These are phyloP conservation scores for Petasospora fabianii DNA, from an alignment of 1,139 yeast genomes.

Conservation along the genomic window DNA sequence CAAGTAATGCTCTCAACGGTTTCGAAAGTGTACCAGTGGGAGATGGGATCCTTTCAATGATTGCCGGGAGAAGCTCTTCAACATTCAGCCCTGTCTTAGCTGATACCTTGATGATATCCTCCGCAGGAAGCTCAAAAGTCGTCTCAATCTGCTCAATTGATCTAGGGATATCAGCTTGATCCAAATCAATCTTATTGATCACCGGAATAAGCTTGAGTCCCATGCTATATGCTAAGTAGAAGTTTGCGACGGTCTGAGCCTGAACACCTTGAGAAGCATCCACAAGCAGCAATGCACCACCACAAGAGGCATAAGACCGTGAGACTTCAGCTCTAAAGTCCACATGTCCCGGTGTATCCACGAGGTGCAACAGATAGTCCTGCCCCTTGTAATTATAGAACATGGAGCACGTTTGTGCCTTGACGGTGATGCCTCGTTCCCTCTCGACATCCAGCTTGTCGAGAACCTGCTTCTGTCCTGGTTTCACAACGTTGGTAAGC, in stretches of 20 bases:
- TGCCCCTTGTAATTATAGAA: constrained; percentile 64
- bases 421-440: constrained; percentile 93
- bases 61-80: constrained; percentile 69
- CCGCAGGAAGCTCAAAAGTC: constrained; percentile 74
- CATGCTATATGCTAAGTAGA: constrained; percentile 83
- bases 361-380: constrained; percentile 82
- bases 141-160: constrained; percentile 81
- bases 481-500: constrained; percentile 81
- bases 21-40: constrained; percentile 52
- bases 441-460: constrained; percentile 93
- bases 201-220: constrained; percentile 82
- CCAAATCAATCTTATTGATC: constrained; percentile 87
- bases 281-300: constrained; percentile 85
- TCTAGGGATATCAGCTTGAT: constrained; percentile 77
- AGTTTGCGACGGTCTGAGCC: constrained; percentile 97
- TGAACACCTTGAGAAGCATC: constrained; percentile 97
- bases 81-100: constrained; percentile 90
- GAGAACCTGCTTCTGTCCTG: constrained; percentile 79
- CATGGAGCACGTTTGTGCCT: constrained; percentile 97
- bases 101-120: constrained; percentile 80
- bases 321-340: constrained; percentile 94
- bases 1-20: constrained; percentile 76
- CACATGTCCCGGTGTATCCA: constrained; percentile 98
- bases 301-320: constrained; percentile 91
- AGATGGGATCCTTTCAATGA: constrained; percentile 72